A percentile compares a stretch with the other conserved stretches of the same genome.
Conservation (phyloP, 306 rosid genomes). For the Cicer judaicum region DNA sequence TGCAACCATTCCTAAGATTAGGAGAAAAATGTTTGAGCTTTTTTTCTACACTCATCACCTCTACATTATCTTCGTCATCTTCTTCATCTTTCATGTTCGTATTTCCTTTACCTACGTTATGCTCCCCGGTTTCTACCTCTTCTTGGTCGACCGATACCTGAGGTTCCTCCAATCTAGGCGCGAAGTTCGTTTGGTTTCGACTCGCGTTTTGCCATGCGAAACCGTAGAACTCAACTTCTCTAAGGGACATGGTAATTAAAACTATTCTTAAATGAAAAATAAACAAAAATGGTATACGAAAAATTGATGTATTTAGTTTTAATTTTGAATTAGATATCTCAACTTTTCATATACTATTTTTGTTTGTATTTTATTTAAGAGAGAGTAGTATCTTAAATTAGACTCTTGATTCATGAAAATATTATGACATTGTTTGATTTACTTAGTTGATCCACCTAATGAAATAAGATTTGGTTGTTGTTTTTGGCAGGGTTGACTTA, state of each 20-base stretch:
- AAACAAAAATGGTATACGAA: too few relatives aligned
- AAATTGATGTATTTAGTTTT: too few relatives aligned
- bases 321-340: too few relatives aligned
- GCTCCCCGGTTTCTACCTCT: slow-evolving; percentile 87
- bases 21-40: slow-evolving; percentile 71
- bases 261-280: too few relatives aligned
- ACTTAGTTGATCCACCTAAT: not conserved
- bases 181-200: slow-evolving; percentile 53
- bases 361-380: too few relatives aligned
- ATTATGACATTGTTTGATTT: not conserved
- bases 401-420: too few relatives aligned
- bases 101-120: slow-evolving; percentile 51
- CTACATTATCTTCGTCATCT: slow-evolving; percentile 65
- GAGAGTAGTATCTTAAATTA: too few relatives aligned
- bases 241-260: slow-evolving; percentile 55
- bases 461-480: not conserved
- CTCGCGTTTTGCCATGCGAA: slow-evolving; percentile 68
- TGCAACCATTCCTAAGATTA: slow-evolving; percentile 61
- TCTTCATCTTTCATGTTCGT: slow-evolving; percentile 79
- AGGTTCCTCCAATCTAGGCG: slow-evolving; percentile 68
- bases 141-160: slow-evolving; percentile 72
- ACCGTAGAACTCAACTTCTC: slow-evolving; percentile 79
- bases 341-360: too few relatives aligned
- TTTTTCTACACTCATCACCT: slow-evolving; percentile 80
- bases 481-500: slow-evolving; percentile 62